Evolutionary conservation across 2,329 filamentous ascomycete species (phyloP), one percentile per base, ranked within the genome.

Genomic region (Neocatenulostroma microsporum): DNA sequence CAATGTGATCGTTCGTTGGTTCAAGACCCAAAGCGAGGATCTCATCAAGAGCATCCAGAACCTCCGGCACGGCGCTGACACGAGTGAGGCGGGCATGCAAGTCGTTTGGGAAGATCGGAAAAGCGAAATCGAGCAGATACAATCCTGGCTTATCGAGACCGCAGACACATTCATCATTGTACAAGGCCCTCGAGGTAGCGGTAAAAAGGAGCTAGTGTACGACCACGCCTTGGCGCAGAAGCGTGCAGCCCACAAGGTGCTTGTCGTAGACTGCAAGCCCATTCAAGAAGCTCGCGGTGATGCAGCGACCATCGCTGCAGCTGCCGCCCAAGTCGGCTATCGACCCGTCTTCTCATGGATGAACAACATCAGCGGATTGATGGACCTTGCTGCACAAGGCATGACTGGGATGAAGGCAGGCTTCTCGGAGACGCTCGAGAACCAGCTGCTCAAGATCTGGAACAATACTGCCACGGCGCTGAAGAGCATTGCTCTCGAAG

Each of bases 321-420:
- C 91, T 5, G 91, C 89, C 1, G 66, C 70, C 2, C 78, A 88
- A 46, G 88, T 96, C 32, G 89, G 91, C 7, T 96, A 95, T 57
- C 73, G 84, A 7, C 91, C 91, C 0, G 78, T 98, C 0, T 98
- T 98, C 59, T 93, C 85, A 0, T 96, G 88, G 84, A 83, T 93
- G 64, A 95, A 96, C 61, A 94, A 80, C 54, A 77, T 96, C 47
- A 94, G 84, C 62, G 94, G 87, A 57, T 76, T 95, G 63, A 71
- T 94, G 46, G 91, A 96, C 51, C 74, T 96, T 24, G 91, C 89
- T 15, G 85, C 91, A 1, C 89, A 95, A 58, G 84, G 88, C 50
- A 91, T 91, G 10, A 94, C 89, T 14, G 89, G 89, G 10, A 84
- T 93, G 40, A 95, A 96, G 63, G 84, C 87, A 5, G 88, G 88